These are phyloP conservation scores for Colletotrichum tabaci DNA, from an alignment of 2,329 filamentous ascomycete species.

Conservation along the genomic window DNA sequence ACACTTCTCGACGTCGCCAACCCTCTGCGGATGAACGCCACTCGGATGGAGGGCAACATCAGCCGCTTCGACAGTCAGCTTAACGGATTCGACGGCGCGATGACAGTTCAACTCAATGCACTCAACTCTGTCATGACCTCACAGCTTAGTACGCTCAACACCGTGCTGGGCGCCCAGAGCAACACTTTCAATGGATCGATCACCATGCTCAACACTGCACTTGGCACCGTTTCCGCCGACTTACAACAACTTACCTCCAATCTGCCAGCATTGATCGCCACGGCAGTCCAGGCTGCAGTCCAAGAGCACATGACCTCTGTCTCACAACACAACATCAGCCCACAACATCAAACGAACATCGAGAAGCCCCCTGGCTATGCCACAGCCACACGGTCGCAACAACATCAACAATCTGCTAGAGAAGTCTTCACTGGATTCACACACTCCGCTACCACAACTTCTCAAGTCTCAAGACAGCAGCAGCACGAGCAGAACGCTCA, in stretches of 20 bases:
- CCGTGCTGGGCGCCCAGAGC: rapidly evolving
- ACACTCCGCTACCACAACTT: not conserved
- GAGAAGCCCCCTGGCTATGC: conserved; percentile 14
- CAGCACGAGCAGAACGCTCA: not conserved
- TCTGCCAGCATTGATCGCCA: not conserved
- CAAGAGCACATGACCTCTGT: not conserved
- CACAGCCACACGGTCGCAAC: not conserved
- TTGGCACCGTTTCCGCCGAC: not conserved
- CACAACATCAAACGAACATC: not conserved
- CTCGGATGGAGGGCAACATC: conserved; percentile 8
- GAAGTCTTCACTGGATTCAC: not conserved
- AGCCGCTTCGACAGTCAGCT: conserved; percentile 15
- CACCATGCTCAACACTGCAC: conserved; percentile 19
- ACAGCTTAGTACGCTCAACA: conserved; percentile 1
- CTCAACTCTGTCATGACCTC: not conserved
- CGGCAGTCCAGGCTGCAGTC: not conserved
- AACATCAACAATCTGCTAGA: not conserved
- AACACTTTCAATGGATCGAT: not conserved
- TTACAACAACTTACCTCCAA: not conserved
- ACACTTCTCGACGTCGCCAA: conserved; percentile 40
- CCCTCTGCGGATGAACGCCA: conserved; percentile 33
- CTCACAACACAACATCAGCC: rapidly evolving
- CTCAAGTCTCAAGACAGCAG: not conserved
- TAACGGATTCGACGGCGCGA: not conserved
- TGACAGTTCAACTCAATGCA: not conserved